Percentiles rank a stretch among this genome's conserved stretches.
phyloP scores from a whole-genome alignment of 257 asterid genomes.

The Solanum virginianum region DNA sequence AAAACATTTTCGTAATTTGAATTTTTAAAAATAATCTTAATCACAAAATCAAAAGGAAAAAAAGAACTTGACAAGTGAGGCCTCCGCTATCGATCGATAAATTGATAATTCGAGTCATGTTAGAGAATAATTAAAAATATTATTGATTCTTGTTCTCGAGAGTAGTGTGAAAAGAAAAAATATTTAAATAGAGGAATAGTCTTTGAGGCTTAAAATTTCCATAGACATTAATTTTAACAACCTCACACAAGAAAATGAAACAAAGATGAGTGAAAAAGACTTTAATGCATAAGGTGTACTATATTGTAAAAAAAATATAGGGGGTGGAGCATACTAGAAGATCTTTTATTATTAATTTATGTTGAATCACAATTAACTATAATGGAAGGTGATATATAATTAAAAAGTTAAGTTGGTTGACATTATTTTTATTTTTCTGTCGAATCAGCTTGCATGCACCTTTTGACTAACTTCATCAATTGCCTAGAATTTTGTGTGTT shows the following conservation, averaged over 20 bases:
- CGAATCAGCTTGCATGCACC: background rate
- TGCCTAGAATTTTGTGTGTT: background rate
- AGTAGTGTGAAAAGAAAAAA: background rate
- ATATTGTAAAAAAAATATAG: background rate
- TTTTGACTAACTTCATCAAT: background rate
- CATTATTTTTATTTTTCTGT: background rate
- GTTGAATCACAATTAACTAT: background rate
- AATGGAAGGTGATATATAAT: background rate
- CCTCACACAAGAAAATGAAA: background rate
- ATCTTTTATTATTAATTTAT: background rate
- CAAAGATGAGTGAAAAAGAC: background rate
- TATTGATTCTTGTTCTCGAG: accelerated
- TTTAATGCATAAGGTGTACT: background rate
- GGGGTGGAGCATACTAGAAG: background rate
- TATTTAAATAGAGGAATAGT: background rate
- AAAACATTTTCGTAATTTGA: background rate
- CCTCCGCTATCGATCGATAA: background rate
- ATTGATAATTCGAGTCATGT: background rate
- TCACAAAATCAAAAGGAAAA: background rate
- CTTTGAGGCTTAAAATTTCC: background rate
- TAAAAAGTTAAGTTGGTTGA: background rate
- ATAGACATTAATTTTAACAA: background rate
- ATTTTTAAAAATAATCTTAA: background rate
- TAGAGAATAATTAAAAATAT: background rate
- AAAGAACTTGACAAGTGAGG: background rate